Conservation (phyloP, 257 asterid species). For the Penstemon eatonii region DNA sequence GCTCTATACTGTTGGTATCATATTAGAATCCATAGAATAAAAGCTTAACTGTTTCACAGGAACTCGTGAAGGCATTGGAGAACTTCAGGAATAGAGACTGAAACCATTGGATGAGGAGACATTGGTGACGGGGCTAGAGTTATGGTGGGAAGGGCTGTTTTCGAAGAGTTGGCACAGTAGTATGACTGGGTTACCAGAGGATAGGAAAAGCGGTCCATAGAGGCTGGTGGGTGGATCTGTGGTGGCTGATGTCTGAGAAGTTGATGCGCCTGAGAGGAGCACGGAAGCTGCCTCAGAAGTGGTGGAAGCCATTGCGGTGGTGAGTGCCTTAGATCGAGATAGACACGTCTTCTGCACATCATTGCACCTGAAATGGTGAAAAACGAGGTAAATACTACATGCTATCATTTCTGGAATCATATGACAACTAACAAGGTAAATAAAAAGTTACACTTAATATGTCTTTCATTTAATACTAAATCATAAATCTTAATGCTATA, state of each 20-base stretch:
- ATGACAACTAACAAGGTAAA: neutral
- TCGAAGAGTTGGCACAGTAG: constrained; percentile 42
- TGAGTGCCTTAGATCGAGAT: constrained; percentile 84
- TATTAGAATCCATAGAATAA: constrained; percentile 39
- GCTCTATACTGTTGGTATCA: constrained; percentile 39
- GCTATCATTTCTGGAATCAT: too few relatives aligned
- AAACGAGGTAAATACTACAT: neutral
- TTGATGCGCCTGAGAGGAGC: constrained; percentile 82
- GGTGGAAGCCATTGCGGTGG: constrained; percentile 94
- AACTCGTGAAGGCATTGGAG: constrained; percentile 33
- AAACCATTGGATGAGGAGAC: constrained; percentile 41
- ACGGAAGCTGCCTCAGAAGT: constrained; percentile 92
- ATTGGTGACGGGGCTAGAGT: constrained; percentile 71
- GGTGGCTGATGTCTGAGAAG: constrained; percentile 29
- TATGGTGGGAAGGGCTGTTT: constrained; percentile 62
- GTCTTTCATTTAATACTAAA: too few relatives aligned
- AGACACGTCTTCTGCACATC: constrained; percentile 74
- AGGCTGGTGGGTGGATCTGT: constrained; percentile 26
- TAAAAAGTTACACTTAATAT: too few relatives aligned
- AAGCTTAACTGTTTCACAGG: constrained; percentile 51
- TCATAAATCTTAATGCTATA: too few relatives aligned
- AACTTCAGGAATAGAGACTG: constrained; percentile 42
- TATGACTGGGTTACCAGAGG: constrained; percentile 18
- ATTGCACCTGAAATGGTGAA: constrained; percentile 58
- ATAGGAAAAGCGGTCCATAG: constrained; percentile 28